These are phyloP conservation scores for Camillea tinctor DNA, from an alignment of 2,329 filamentous ascomycete genomes.

Conservation along the genomic window DNA sequence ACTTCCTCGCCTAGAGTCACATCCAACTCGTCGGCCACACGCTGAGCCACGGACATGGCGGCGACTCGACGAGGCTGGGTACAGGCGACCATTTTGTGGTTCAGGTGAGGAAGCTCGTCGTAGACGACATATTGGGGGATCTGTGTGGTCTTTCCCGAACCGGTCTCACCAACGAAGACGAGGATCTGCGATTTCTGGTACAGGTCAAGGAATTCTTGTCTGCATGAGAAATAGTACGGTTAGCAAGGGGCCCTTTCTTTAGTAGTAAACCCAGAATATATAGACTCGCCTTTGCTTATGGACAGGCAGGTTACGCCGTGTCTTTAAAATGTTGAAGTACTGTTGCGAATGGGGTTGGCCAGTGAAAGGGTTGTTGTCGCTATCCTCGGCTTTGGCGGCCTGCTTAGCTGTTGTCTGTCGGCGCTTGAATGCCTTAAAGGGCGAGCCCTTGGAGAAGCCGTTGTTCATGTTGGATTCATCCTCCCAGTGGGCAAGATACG, in stretches of 20 bases:
- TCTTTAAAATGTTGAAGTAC: slow-evolving; percentile 88
- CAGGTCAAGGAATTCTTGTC: slow-evolving; percentile 87
- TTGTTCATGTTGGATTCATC: slow-evolving; percentile 45
- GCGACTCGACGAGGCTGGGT: slow-evolving; percentile 97
- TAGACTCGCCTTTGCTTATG: slow-evolving; percentile 74
- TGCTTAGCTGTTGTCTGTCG: slow-evolving; percentile 78
- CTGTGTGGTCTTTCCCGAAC: slow-evolving; percentile 98
- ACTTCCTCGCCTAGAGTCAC: slow-evolving; percentile 91
- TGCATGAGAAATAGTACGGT: slow-evolving; percentile 32
- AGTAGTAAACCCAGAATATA: not conserved
- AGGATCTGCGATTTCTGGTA: slow-evolving; percentile 95
- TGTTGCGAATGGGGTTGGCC: slow-evolving; percentile 71
- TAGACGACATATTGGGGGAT: slow-evolving; percentile 98
- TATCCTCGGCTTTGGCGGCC: slow-evolving; percentile 74
- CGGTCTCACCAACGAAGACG: slow-evolving; percentile 97
- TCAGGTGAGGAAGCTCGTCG: slow-evolving; percentile 87
- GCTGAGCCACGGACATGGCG: slow-evolving; percentile 97
- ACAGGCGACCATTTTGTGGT: slow-evolving; percentile 89
- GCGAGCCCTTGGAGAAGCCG: slow-evolving; percentile 40
- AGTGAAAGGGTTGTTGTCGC: slow-evolving; percentile 83
- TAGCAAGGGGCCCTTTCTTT: slow-evolving; percentile 4
- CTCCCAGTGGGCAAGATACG: slow-evolving; percentile 90
- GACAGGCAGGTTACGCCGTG: slow-evolving; percentile 82
- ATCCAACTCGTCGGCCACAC: slow-evolving; percentile 96
- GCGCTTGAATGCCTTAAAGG: slow-evolving; percentile 67